Base-by-base conservation (phyloP, 306 rosid species). In the Cicer judaicum region DNA sequence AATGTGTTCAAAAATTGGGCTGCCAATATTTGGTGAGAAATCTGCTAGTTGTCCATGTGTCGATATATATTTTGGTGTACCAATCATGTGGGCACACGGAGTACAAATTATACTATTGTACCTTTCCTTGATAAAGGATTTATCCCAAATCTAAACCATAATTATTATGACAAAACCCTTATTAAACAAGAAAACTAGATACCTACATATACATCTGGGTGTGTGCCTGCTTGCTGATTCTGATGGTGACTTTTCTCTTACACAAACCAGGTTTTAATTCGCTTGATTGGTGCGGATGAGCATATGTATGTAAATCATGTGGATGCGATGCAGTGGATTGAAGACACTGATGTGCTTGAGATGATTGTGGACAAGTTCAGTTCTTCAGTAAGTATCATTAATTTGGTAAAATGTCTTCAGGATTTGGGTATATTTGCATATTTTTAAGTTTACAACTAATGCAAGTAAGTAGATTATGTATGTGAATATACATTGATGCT, bases 341-440 rank as follows among this genome's bases (percentile, higher is more conserved):
- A 90, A 88, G 92, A 88, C 24, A 86, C 91, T 9, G 85, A 88
- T 83, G 92, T 95, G 78, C 88, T 95, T 61, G 99, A 95, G 89
- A 90, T 95, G 99, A 95, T 95, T 79, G 96, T 86, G 74, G 98
- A 92, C 85, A 92, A 92, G 85, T 90, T 95, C 80, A 95, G 92
- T 77, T 89, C 97, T 74, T 89, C 99, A 8, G 99, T 95, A 84
- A 87, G 99, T 89, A 67, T 62, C 66, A 15, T 80, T 43, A 21
- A 19, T 73, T 79, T 54, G 36, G 56, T 9, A 2, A 63, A 29
- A 42, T 68, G 24, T 64, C 34, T 71, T 19, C 41, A 69, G 36
- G 75, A 42, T 54, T 43, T 63, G 46, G 59, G 59, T 67, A 11
- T 56, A 39, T 47, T 54, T 57, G 39, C 29, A 24, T 5, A 57